These are phyloP conservation scores for Russula lepida DNA, from an alignment of 768 basidiomycete genomes.

Conservation along the genomic window DNA sequence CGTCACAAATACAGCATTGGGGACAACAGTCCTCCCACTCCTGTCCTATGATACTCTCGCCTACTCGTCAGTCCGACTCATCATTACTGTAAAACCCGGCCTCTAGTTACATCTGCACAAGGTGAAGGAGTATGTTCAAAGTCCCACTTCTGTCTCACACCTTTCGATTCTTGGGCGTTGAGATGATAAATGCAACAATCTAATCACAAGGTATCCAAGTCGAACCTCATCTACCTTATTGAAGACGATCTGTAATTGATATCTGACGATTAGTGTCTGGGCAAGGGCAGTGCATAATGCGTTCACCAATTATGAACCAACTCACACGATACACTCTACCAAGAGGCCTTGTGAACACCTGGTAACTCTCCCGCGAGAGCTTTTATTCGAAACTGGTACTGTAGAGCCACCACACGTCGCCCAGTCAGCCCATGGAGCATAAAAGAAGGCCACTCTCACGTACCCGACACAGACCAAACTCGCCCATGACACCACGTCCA, in stretches of 20 bases:
- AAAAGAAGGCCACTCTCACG: constrained; percentile 8
- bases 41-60: too few relatives aligned
- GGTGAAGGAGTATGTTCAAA: too few relatives aligned
- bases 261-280: neutral
- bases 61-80: too few relatives aligned
- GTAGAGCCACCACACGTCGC: neutral
- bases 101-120: too few relatives aligned
- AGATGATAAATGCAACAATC: too few relatives aligned
- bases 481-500: constrained; percentile 81
- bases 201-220: too few relatives aligned
- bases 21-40: too few relatives aligned
- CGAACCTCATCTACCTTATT: too few relatives aligned
- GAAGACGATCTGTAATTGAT: neutral
- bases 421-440: neutral
- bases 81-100: too few relatives aligned
- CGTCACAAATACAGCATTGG: too few relatives aligned
- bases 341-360: constrained; percentile 87
- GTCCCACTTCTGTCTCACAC: too few relatives aligned
- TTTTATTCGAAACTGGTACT: constrained; percentile 90
- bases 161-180: too few relatives aligned
- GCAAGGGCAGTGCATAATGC: neutral
- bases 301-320: neutral
- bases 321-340: constrained; percentile 41
- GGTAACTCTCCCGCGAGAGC: constrained; percentile 75
- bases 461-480: constrained; percentile 83